Conservation (phyloP, 345 rosid species). For the Brassica nigra region DNA sequence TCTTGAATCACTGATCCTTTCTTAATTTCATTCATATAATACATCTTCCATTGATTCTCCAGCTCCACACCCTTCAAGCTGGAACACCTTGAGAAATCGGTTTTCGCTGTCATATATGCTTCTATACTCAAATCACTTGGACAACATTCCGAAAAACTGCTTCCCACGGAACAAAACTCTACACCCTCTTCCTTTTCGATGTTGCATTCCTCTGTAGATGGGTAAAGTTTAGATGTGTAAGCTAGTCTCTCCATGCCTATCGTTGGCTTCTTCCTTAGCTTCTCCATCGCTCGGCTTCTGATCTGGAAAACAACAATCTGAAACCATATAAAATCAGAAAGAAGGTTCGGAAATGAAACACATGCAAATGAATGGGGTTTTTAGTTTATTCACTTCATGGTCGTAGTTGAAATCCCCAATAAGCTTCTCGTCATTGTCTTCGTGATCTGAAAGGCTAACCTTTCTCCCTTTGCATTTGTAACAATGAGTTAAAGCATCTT, state of each 20-base stretch:
- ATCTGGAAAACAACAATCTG: slow-evolving; percentile 74
- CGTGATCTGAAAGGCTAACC: slow-evolving; percentile 12
- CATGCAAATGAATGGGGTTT: background rate
- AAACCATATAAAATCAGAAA: slow-evolving; percentile 2
- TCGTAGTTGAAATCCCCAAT: slow-evolving; percentile 23
- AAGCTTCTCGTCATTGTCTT: slow-evolving; percentile 23
- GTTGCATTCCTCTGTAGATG: slow-evolving; percentile 29
- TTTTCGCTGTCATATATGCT: slow-evolving; percentile 54
- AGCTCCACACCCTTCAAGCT: slow-evolving; percentile 48
- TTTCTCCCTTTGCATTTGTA: slow-evolving; percentile 35
- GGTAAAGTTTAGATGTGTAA: slow-evolving; percentile 40
- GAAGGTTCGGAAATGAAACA: background rate
- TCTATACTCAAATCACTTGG: slow-evolving; percentile 52
- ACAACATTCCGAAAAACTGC: slow-evolving; percentile 67
- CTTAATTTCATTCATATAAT: slow-evolving; percentile 48
- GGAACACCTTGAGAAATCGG: slow-evolving; percentile 60
- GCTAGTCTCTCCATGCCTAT: slow-evolving; percentile 47
- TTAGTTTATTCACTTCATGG: slow-evolving; percentile 24
- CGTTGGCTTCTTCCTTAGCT: slow-evolving; percentile 58
- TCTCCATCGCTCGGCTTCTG: slow-evolving; percentile 72
- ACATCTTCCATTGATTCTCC: slow-evolving; percentile 38
- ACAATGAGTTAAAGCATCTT: slow-evolving; percentile 32
- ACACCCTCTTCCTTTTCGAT: slow-evolving; percentile 39
- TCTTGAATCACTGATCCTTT: slow-evolving; percentile 63
- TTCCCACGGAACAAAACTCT: slow-evolving; percentile 61